phyloP scores from a whole-genome alignment of 2,329 filamentous ascomycete genomes.

The Aspergillus spinulosporus region DNA sequence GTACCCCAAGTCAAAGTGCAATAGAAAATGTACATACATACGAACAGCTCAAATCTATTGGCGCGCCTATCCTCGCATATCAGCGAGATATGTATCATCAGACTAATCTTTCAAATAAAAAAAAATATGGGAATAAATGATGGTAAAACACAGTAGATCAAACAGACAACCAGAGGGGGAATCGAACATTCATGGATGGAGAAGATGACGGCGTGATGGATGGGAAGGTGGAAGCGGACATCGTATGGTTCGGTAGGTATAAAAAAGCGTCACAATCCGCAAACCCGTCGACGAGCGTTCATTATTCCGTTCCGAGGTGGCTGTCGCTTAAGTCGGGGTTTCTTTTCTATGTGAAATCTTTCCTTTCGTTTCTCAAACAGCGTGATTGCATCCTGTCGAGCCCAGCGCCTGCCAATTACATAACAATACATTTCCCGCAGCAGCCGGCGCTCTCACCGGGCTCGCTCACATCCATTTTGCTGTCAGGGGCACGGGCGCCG shows the following conservation, averaged over 20 bases:
- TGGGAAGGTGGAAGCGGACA: slow-evolving; percentile 28
- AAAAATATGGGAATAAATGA: slow-evolving; percentile 20
- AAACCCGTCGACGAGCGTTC: slow-evolving; percentile 22
- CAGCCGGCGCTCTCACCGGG: slow-evolving; percentile 62
- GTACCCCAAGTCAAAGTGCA: slow-evolving; percentile 17
- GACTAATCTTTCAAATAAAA: slow-evolving; percentile 31
- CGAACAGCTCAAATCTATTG: slow-evolving; percentile 30
- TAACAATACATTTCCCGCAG: slow-evolving; percentile 83
- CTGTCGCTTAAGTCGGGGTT: slow-evolving; percentile 22
- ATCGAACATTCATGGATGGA: slow-evolving; percentile 41
- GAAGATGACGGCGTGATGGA: slow-evolving; percentile 39
- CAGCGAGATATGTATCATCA: slow-evolving; percentile 22
- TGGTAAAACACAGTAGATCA: slow-evolving; percentile 16
- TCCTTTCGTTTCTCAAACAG: slow-evolving; percentile 26
- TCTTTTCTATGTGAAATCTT: slow-evolving; percentile 19
- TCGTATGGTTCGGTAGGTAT: slow-evolving; percentile 26
- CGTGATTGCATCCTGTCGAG: slow-evolving; percentile 22
- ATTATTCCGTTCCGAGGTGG: slow-evolving; percentile 19
- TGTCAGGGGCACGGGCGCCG: slow-evolving; percentile 59
- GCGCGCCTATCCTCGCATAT: slow-evolving; percentile 31
- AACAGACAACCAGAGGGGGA: slow-evolving; percentile 40
- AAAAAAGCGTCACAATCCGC: slow-evolving; percentile 22
- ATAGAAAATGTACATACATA: slow-evolving; percentile 26
- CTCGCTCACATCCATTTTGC: slow-evolving; percentile 74
- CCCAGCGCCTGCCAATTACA: slow-evolving; percentile 50